Evolutionary conservation across 441 rosid genomes (phyloP), one percentile per base, ranked within the genome.

Genomic region (Breynia disticha): DNA sequence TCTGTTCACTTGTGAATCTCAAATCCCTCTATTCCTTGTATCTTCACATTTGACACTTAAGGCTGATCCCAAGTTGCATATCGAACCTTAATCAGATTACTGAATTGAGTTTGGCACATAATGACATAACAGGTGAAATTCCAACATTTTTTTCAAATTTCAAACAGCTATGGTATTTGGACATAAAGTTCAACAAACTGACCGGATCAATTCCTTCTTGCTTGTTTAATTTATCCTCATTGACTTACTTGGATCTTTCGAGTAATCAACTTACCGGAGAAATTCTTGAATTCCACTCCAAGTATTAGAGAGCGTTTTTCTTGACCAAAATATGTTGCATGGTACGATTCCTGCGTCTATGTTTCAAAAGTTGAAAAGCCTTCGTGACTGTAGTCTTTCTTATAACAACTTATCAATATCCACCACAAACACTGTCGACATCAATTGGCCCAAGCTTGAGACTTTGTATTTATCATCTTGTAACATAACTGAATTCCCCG

Each of bases 141-240:
- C 75, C 65, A 2, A 14, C 47, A 3, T 20, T 24, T 1, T 5
- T 67, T 1, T 53, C 42, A 38, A 64, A 64, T 17, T 50, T 72
- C 21, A 7, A 41, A 10, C 22, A 52, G 35, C 16, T 61, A 7
- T 11, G 12, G 11, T 46, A 41, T 2, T 53, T 68, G 2, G 0
- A 0, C 7, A 0, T 0, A 0, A 11, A 11, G 13, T 13, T 0
- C 44, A 41, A 41, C 44, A 41, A 15, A 41, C 13, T 41, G 13
- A 41, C 3, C 9, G 44, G 44, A 11, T 3, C 44, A 3, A 41
- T 41, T 0, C 44, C 44, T 4, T 41, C 44, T 41, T 41, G 43
- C 15, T 41, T 41, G 9, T 41, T 41, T 41, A 0, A 11, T 41
- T 15, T 41, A 3, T 41, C 44, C 0, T 41, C 44, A 0, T 41